Conservation (phyloP, 2,329 filamentous ascomycete genomes). For the Graphiopsis chlorocephala region DNA sequence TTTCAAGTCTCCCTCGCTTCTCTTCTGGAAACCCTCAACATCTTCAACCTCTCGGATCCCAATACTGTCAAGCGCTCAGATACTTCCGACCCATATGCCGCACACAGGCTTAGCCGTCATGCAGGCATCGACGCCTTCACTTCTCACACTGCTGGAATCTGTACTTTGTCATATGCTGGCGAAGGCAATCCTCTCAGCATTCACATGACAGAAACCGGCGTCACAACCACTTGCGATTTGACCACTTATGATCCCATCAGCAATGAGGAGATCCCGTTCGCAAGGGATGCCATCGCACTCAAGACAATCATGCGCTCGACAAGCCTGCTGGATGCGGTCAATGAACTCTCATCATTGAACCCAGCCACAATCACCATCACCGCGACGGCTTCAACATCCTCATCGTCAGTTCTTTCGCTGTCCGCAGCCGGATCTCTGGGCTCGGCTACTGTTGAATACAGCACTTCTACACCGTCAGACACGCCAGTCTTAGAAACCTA, state of each 20-base stretch:
- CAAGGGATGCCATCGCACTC: constrained; percentile 73
- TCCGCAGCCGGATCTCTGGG: constrained; percentile 62
- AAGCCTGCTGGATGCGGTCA: constrained; percentile 68
- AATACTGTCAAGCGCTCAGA: constrained; percentile 31
- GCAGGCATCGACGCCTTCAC: constrained; percentile 70
- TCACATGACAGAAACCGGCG: constrained; percentile 78
- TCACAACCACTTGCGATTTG: constrained; percentile 85
- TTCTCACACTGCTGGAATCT: constrained; percentile 80
- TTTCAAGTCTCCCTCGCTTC: constrained; percentile 88
- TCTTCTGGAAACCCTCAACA: constrained; percentile 89
- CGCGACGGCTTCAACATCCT: constrained; percentile 37
- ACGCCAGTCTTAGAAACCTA: constrained; percentile 68
- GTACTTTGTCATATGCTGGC: constrained; percentile 73
- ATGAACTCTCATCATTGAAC: constrained; percentile 66
- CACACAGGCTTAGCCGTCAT: constrained; percentile 37
- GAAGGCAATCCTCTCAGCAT: constrained; percentile 78
- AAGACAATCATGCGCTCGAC: constrained; percentile 91
- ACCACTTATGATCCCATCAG: constrained; percentile 65
- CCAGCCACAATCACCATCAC: constrained; percentile 54
- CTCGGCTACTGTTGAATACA: constrained; percentile 60
- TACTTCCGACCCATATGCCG: constrained; percentile 38
- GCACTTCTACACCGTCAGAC: constrained; percentile 26
- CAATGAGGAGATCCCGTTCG: constrained; percentile 79
- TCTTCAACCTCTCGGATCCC: constrained; percentile 69
- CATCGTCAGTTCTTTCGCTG: constrained; percentile 62